Evolutionary conservation across 208 protist genomes (phyloP).

Genomic region (Wallacemonas sp.): DNA sequence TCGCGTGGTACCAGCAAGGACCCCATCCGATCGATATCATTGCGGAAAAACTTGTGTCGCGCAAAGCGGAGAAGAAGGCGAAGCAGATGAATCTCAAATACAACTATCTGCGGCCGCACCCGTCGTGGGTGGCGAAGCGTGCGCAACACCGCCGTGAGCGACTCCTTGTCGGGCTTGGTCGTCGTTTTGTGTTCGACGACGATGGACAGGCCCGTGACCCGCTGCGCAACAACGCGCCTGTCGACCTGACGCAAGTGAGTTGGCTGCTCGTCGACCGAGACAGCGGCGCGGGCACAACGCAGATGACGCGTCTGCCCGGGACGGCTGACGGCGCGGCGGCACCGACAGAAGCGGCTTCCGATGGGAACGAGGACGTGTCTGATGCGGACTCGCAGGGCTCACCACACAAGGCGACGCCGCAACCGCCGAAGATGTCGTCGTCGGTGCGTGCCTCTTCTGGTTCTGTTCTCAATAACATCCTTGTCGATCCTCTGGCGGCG

Average conservation of each 20-base stretch:
- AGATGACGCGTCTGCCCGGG: no score
- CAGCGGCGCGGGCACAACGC: no score
- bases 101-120: conserved; percentile 85
- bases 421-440: neutral
- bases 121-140: conserved; percentile 84
- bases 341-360: neutral
- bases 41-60: conserved; percentile 72
- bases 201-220: conserved; percentile 50
- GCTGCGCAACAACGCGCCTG: conserved; percentile 30
- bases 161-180: conserved; percentile 68
- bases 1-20: conserved; percentile 90
- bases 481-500: conserved; percentile 49
- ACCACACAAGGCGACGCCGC: no score
- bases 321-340: neutral
- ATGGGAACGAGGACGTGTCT: conserved; percentile 4
- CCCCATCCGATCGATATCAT: conserved; percentile 87
- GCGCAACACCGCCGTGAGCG: conserved; percentile 60
- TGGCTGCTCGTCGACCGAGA: conserved; percentile 21
- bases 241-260: conserved; percentile 36
- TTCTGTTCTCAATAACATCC: conserved; percentile 20
- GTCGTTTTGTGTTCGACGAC: conserved; percentile 73
- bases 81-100: conserved; percentile 79
- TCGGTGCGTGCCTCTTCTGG: no score
- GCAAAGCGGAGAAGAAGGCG: conserved; percentile 82
- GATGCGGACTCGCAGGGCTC: no score